Percentiles rank a stretch among this genome's conserved stretches.
Evolutionary conservation across 2,329 filamentous ascomycete species (phyloP).

Genomic region (Calonectria henricotiae): DNA sequence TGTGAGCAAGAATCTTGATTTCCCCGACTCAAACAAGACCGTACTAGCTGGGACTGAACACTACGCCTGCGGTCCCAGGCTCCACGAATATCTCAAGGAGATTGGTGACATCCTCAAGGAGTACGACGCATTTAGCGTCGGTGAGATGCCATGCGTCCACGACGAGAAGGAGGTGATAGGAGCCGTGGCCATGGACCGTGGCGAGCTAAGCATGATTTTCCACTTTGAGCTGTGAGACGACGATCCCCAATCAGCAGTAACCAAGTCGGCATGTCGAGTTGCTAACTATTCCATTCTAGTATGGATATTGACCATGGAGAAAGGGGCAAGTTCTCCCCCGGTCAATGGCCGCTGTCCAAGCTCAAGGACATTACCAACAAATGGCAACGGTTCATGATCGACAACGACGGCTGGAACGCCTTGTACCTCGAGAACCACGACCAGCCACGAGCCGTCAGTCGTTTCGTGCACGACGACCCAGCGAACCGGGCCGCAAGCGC

Average conservation of each 20-base stretch:
- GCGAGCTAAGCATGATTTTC: conserved; percentile 81
- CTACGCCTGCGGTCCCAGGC: conserved; percentile 70
- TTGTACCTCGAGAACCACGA: conserved; percentile 79
- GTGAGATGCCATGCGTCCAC: conserved; percentile 67
- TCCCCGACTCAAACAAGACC: conserved; percentile 65
- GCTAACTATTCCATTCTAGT: conserved; percentile 48
- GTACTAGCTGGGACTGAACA: conserved; percentile 59
- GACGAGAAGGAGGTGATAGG: conserved; percentile 63
- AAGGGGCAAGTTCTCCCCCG: conserved; percentile 62
- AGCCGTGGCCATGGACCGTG: conserved; percentile 69
- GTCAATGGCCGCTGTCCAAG: conserved; percentile 65
- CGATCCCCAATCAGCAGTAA: background rate
- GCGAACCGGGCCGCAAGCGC: conserved; percentile 67
- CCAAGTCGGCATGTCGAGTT: conserved; percentile 19
- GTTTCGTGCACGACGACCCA: conserved; percentile 69
- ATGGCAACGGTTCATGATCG: conserved; percentile 75
- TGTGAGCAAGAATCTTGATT: conserved; percentile 73
- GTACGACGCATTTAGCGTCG: conserved; percentile 69
- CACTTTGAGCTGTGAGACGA: conserved; percentile 75
- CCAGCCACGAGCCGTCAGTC: conserved; percentile 73
- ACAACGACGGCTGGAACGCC: conserved; percentile 76
- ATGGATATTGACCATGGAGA: conserved; percentile 67
- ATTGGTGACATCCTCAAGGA: conserved; percentile 63
- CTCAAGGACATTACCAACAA: conserved; percentile 70
- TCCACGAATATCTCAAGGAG: conserved; percentile 66